Base-by-base conservation (phyloP, 345 rosid genomes). In the Boechera divaricarpa region DNA sequence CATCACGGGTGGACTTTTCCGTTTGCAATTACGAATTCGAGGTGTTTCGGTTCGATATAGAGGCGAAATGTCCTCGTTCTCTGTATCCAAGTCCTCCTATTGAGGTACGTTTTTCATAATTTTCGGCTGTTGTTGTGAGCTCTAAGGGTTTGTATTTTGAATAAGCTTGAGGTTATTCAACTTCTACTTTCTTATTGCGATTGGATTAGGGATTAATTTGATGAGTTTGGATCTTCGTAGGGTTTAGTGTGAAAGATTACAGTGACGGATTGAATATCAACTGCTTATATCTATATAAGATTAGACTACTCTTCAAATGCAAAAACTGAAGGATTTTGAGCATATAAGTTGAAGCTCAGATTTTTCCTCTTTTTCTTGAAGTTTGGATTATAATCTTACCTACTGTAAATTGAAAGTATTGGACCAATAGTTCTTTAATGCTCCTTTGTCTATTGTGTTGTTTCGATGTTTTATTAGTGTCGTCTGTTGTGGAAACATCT, bases 51-150 rank as follows among this genome's bases (percentile, higher is more conserved):
- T 76, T 70, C 74, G 71, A 75, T 82, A 61, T 94, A 70, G 82
- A 52, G 7, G 81, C 86, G 6, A 90, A 80, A 77, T 94, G 97
- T 70, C 85, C 91, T 79, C 76, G 55, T 39, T 82, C 87, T 84
- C 84, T 87, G 81, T 81, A 83, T 7, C 91, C 95, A 44, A 80
- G 28, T 44, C 92, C 88, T 63, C 88, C 89, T 55, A 78, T 88
- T 44, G 66, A 92, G 92, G 97, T 90, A 69, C 72, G 66, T n/a
- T 67, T 35, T 0, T 66, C 41, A 0, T 18, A 0, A 73, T n/a
- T 10, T 29, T 7, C 39, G 5, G 52, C 11, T 44, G 1, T 16
- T 10, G 1, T 36, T 15, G 0, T 39, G 31, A 45, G n/a, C 42
- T 59, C 32, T 70, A 33, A 58, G 58, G 56, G 26, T 41, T 70